Evolutionary conservation across 192 early-diverging fungal species (phyloP).

Genomic region (Coemansia sp.): DNA sequence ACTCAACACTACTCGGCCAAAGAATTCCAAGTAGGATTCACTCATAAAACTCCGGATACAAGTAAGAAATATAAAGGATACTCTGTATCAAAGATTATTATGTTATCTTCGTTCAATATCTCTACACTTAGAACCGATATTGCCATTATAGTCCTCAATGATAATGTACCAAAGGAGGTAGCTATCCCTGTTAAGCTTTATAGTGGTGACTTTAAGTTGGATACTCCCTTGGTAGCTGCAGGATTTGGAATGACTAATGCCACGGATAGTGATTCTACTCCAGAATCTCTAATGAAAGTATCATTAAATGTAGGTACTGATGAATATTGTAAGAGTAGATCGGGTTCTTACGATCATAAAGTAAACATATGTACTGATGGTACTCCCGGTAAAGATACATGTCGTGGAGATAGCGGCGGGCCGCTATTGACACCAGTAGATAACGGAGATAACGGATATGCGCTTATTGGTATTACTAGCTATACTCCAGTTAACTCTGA

Average conservation of each 20-base stretch:
- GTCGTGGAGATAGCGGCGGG: slow-evolving; percentile 52
- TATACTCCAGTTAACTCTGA: slow-evolving; percentile 21
- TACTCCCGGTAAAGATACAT: slow-evolving; percentile 44
- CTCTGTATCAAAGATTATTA: slow-evolving; percentile 17
- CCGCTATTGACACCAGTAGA: slow-evolving; percentile 28
- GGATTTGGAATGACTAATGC: slow-evolving; percentile 38
- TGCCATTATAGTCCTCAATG: slow-evolving; percentile 31
- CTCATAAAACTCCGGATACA: slow-evolving; percentile 12
- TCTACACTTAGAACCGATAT: slow-evolving; percentile 31
- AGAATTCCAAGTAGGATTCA: slow-evolving; percentile 23
- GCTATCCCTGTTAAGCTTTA: slow-evolving; percentile 25
- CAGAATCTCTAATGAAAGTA: slow-evolving; percentile 29
- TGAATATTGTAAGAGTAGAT: slow-evolving; percentile 18
- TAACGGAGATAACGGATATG: neutral
- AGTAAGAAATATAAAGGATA: slow-evolving; percentile 11
- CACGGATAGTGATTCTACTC: neutral
- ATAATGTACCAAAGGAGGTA: slow-evolving; percentile 13
- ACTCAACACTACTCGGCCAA: neutral
- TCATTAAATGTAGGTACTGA: slow-evolving; percentile 20
- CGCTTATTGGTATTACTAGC: slow-evolving; percentile 37
- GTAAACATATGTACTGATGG: slow-evolving; percentile 46
- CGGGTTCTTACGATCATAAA: slow-evolving; percentile 9
- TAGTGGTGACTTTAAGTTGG: neutral
- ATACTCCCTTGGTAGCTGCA: slow-evolving; percentile 22
- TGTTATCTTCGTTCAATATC: slow-evolving; percentile 17